Evolutionary conservation across 2,329 filamentous ascomycete genomes (phyloP).

Genomic region (Didymella segeticola): DNA sequence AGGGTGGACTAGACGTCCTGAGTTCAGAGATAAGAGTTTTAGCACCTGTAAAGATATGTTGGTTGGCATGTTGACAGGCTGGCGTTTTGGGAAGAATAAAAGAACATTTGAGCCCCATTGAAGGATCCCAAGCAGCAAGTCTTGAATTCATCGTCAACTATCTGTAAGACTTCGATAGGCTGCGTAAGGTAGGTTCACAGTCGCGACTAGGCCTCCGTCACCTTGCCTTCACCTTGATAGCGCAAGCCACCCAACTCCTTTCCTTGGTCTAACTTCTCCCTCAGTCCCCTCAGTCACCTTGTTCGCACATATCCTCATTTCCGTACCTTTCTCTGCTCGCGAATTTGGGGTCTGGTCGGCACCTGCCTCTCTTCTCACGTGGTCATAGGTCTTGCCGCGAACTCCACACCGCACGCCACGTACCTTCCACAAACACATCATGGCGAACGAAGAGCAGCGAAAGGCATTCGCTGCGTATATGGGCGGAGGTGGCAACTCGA

Average conservation of each 20-base stretch:
- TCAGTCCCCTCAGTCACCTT: background rate
- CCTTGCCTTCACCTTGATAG: conserved; percentile 4
- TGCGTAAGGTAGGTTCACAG: background rate
- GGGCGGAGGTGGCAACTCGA: conserved; percentile 24
- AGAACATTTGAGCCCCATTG: conserved; percentile 18
- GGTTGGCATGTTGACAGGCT: conserved; percentile 23
- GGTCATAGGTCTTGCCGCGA: conserved; percentile 17
- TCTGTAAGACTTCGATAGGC: background rate
- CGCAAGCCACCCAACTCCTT: background rate
- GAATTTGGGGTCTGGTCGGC: background rate
- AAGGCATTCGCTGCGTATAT: conserved; percentile 42
- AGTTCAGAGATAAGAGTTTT: conserved; percentile 28
- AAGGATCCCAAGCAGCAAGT: background rate
- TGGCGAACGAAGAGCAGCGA: conserved; percentile 41
- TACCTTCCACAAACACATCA: conserved; percentile 26
- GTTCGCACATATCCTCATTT: background rate
- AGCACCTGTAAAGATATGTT: conserved; percentile 41
- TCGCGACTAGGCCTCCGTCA: background rate
- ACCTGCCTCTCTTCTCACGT: conserved; percentile 9
- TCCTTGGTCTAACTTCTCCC: background rate
- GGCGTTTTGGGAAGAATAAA: conserved; percentile 43
- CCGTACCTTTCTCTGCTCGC: background rate
- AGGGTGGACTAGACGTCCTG: conserved; percentile 68
- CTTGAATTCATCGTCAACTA: background rate
- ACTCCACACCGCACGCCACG: conserved; percentile 8